Evolutionary conservation across 306 rosid genomes (phyloP).

Genomic region (Rubus idaeus): DNA sequence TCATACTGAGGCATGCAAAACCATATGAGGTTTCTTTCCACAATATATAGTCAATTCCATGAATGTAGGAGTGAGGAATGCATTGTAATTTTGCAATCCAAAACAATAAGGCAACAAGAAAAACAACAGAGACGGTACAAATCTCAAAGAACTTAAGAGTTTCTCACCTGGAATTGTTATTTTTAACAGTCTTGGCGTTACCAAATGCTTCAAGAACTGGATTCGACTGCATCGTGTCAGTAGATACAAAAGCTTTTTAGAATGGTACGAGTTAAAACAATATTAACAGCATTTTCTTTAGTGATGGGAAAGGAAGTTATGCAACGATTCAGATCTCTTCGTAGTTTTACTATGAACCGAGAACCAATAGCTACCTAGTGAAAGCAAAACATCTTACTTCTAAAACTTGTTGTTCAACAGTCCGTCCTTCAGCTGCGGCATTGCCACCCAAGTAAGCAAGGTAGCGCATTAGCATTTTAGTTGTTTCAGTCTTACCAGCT

Average conservation of each 20-base stretch:
- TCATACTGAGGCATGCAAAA: neutral
- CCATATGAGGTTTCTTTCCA: neutral
- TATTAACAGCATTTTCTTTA: neutral
- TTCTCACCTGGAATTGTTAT: slow-evolving; percentile 88
- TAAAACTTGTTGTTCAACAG: slow-evolving; percentile 83
- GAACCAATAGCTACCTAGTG: slow-evolving; percentile 20
- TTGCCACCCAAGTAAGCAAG: slow-evolving; percentile 87
- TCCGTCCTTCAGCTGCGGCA: slow-evolving; percentile 64
- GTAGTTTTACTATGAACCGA: neutral
- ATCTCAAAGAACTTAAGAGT: slow-evolving; percentile 1
- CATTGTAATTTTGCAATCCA: neutral
- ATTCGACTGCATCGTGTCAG: slow-evolving; percentile 65
- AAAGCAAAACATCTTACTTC: slow-evolving; percentile 65
- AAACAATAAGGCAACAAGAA: neutral
- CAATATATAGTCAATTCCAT: neutral
- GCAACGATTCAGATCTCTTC: neutral
- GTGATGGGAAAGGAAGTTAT: neutral
- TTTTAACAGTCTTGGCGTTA: slow-evolving; percentile 85
- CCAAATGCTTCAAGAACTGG: slow-evolving; percentile 99
- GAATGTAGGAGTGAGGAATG: neutral
- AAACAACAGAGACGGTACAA: neutral
- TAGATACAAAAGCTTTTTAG: neutral
- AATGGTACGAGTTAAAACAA: slow-evolving; percentile 6
- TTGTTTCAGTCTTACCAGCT: slow-evolving; percentile 94
- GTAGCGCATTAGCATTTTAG: slow-evolving; percentile 93